Percentiles rank a stretch among this genome's conserved stretches.
Evolutionary conservation across 2,329 filamentous ascomycete genomes (phyloP).

Genomic region (Exophiala sideris): DNA sequence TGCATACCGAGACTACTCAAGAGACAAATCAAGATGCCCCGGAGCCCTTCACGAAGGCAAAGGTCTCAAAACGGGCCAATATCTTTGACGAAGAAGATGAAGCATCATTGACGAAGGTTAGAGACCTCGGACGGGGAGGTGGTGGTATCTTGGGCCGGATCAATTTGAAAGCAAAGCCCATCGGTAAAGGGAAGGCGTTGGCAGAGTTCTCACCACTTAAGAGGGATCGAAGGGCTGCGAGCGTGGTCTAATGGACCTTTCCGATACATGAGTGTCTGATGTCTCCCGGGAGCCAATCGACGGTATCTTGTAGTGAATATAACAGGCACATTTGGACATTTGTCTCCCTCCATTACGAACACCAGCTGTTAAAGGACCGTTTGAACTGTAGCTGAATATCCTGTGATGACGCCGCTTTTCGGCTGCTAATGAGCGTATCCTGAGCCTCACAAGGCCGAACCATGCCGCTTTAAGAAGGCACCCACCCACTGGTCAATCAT

Average conservation of each 20-base stretch:
- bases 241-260: conserved; percentile 3
- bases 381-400: no score
- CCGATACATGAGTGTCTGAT: neutral
- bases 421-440: neutral
- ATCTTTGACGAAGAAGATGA: conserved; percentile 72
- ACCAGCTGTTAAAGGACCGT: no score
- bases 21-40: conserved; percentile 29
- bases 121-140: conserved; percentile 28
- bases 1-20: conserved; percentile 2
- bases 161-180: conserved; percentile 22
- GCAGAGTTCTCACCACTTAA: conserved; percentile 69
- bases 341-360: neutral
- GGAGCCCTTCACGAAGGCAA: conserved; percentile 62
- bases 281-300: neutral
- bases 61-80: conserved; percentile 60
- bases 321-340: neutral
- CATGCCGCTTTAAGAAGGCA: neutral
- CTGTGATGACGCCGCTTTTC: neutral
- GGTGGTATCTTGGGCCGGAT: conserved; percentile 26
- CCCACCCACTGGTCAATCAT: no score
- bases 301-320: neutral
- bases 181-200: conserved; percentile 37
- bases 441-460: neutral
- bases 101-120: conserved; percentile 34
- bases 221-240: conserved; percentile 54